Evolutionary conservation across 306 rosid genomes (phyloP).

Genomic region (Trifolium subterraneum): DNA sequence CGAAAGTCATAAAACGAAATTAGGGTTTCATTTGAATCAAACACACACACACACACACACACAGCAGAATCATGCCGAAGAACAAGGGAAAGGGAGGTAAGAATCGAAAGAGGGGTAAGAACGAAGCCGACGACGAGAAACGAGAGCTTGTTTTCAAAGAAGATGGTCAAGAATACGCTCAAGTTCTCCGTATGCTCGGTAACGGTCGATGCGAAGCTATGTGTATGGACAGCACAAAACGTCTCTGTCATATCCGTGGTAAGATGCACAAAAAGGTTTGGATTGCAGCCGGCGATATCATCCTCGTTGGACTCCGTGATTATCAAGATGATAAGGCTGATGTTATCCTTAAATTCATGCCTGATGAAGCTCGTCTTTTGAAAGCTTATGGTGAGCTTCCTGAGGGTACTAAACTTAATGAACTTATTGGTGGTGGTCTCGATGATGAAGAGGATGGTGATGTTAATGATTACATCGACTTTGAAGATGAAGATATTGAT

Average conservation of each 20-base stretch:
- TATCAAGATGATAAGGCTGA: constrained; percentile 27
- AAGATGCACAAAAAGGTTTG: constrained; percentile 30
- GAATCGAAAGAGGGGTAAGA: constrained; percentile 25
- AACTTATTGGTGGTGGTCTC: constrained; percentile 5
- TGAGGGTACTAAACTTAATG: neutral
- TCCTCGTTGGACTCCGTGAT: constrained; percentile 21
- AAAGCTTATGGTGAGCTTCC: constrained; percentile 22
- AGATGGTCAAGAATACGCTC: constrained; percentile 31
- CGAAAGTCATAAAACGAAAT: too few relatives aligned
- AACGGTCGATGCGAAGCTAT: constrained; percentile 7
- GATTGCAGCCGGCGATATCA: constrained; percentile 22
- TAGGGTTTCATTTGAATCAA: too few relatives aligned
- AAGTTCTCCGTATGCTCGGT: constrained; percentile 15
- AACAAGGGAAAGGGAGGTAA: constrained; percentile 36
- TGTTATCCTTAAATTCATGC: constrained; percentile 13
- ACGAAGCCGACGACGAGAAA: constrained; percentile 29
- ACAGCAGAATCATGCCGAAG: constrained; percentile 11
- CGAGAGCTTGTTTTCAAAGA: constrained; percentile 13
- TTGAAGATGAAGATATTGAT: constrained; percentile 30
- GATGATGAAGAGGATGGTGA: constrained; percentile 1
- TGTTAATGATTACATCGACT: constrained; percentile 21
- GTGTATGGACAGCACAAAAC: constrained; percentile 3
- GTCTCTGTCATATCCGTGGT: constrained; percentile 19
- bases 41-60: too few relatives aligned
- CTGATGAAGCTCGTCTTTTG: constrained; percentile 4